Evolutionary conservation across 2,329 filamentous ascomycete genomes (phyloP).

Genomic region (Eutypa lata): DNA sequence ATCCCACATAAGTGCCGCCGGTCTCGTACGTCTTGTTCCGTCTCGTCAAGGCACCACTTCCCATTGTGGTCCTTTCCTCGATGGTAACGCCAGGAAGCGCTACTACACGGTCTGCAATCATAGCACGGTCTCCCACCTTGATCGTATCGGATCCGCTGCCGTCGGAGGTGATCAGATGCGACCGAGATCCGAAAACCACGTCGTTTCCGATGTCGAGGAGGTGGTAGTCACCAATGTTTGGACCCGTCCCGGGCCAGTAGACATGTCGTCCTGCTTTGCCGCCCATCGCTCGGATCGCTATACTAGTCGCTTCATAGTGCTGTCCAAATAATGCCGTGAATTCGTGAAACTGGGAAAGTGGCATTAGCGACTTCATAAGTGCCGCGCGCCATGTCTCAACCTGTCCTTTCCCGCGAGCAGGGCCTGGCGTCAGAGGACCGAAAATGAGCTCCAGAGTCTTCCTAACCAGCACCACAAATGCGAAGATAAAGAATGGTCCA

Average conservation of each 20-base stretch:
- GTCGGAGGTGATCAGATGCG: conserved; percentile 52
- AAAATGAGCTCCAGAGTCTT: conserved; percentile 36
- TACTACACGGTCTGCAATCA: conserved; percentile 55
- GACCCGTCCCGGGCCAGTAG: conserved; percentile 57
- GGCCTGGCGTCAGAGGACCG: conserved; percentile 33
- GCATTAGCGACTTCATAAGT: conserved; percentile 42
- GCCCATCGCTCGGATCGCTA: conserved; percentile 48
- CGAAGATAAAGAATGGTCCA: conserved; percentile 43
- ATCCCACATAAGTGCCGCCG: conserved; percentile 49
- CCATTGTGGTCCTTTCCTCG: conserved; percentile 47
- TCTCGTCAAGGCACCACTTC: conserved; percentile 49
- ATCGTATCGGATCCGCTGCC: conserved; percentile 45
- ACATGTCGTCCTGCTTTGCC: conserved; percentile 49
- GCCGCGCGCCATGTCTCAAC: conserved; percentile 41
- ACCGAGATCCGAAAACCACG: conserved; percentile 57
- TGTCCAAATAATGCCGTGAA: conserved; percentile 49
- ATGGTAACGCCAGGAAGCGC: conserved; percentile 49
- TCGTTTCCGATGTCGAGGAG: conserved; percentile 54
- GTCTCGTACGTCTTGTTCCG: conserved; percentile 41
- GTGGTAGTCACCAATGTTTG: conserved; percentile 51
- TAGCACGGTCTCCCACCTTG: conserved; percentile 44
- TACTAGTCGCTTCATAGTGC: conserved; percentile 54
- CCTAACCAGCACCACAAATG: conserved; percentile 39
- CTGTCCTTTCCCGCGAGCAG: conserved; percentile 28
- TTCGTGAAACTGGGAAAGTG: conserved; percentile 40